Conservation (phyloP, 2,329 filamentous ascomycete species). For the Tothia fuscella region DNA sequence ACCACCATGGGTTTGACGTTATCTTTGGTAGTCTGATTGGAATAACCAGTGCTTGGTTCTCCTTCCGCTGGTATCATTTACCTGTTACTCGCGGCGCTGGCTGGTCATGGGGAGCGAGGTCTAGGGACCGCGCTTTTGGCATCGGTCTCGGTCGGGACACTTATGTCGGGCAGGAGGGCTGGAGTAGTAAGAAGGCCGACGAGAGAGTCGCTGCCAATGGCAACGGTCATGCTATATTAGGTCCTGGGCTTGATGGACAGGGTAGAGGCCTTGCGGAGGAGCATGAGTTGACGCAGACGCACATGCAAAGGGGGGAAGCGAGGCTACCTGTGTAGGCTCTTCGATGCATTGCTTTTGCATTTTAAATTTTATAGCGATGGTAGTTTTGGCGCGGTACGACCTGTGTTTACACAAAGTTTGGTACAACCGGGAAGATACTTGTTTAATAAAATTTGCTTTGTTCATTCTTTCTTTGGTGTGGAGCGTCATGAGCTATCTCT, state of each 20-base stretch:
- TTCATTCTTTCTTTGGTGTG: too few species aligned
- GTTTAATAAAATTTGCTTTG: too few species aligned
- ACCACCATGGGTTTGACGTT: conserved; percentile 88
- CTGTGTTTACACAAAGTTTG: too few species aligned
- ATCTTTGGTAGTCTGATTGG: conserved; percentile 76
- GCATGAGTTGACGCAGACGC: too few species aligned
- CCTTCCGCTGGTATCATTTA: conserved; percentile 77
- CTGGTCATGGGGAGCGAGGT: conserved; percentile 80
- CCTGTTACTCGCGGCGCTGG: conserved; percentile 68
- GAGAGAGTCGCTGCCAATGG: conserved; percentile 12
- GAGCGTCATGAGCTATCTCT: too few species aligned
- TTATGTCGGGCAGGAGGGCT: conserved; percentile 37
- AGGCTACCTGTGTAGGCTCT: too few species aligned
- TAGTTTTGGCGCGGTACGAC: too few species aligned
- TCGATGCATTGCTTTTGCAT: too few species aligned
- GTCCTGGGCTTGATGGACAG: not conserved
- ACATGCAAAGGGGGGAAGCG: too few species aligned
- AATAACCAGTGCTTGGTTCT: conserved; percentile 54
- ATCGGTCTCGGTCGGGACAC: conserved; percentile 49
- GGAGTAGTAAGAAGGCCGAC: conserved; percentile 17
- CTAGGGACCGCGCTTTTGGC: conserved; percentile 62
- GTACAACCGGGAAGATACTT: too few species aligned
- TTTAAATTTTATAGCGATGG: too few species aligned
- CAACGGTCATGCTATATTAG: conserved; percentile 6
- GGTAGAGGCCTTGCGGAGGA: too few species aligned